Conservation (phyloP, 2,329 filamentous ascomycete genomes). For the Sporothrix phasma region DNA sequence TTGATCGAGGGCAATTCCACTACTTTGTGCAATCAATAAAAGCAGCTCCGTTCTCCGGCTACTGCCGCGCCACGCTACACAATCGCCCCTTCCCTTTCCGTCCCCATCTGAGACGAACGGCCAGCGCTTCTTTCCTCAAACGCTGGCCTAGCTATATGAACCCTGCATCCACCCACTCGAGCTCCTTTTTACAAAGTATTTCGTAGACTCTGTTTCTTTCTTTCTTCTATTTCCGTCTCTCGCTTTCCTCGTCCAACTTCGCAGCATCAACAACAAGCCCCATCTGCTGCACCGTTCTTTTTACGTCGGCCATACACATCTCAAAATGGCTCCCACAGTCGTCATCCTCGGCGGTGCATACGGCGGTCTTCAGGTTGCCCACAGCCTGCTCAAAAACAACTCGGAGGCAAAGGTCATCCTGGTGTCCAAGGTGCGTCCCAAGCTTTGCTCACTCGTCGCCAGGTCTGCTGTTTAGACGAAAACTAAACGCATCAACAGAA, state of each 20-base stretch:
- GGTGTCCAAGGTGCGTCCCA: conserved; percentile 40
- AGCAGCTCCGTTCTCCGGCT: not conserved
- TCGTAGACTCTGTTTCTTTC: too few relatives aligned
- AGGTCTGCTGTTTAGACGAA: not conserved
- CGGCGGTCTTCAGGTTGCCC: conserved; percentile 43
- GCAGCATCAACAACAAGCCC: not conserved
- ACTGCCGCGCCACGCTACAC: not conserved
- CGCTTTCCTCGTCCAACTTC: not conserved
- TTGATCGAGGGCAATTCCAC: not conserved
- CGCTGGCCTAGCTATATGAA: not conserved
- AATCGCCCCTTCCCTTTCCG: not conserved
- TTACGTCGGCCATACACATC: not conserved
- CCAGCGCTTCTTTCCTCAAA: not conserved
- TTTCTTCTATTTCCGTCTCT: not conserved
- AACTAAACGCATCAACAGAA: conserved; percentile 30
- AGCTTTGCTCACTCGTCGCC: not conserved
- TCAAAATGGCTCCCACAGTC: conserved; percentile 40
- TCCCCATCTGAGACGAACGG: not conserved
- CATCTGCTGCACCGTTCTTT: not conserved
- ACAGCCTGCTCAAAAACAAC: conserved; percentile 42
- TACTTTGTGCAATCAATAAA: too few relatives aligned
- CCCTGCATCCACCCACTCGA: not conserved
- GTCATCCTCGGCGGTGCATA: conserved; percentile 46
- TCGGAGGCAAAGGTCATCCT: conserved; percentile 44
- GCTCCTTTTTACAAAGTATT: not conserved